A percentile compares a stretch with the other conserved stretches of the same genome.
Evolutionary conservation across 805 yeast genomes (phyloP).

Genomic region (Yamadazyma kitorensis): DNA sequence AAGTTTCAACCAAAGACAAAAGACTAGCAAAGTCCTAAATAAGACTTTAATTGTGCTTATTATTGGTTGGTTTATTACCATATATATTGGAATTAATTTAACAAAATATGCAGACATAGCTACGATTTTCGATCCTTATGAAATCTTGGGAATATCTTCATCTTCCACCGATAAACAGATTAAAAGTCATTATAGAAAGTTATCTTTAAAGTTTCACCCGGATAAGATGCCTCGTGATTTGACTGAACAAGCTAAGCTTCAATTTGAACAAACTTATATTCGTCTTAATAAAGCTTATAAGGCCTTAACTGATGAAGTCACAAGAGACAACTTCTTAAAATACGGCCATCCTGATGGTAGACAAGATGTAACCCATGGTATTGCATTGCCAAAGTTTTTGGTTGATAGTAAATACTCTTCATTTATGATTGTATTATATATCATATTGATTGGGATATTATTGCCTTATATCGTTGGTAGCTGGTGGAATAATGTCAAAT

Average conservation of each 20-base stretch:
- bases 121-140: conserved; percentile 84
- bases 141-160: conserved; percentile 68
- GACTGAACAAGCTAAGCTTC: conserved; percentile 51
- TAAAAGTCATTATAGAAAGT: conserved; percentile 78
- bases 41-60: conserved; percentile 29
- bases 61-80: conserved; percentile 62
- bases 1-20: conserved; percentile 25
- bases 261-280: conserved; percentile 73
- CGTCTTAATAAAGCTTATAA: conserved; percentile 88
- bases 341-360: conserved; percentile 99
- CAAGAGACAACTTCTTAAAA: conserved; percentile 74
- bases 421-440: conserved; percentile 59
- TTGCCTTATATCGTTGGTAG: conserved; percentile 77
- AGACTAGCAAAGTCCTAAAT: conserved; percentile 36
- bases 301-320: conserved; percentile 86
- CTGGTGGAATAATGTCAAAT: conserved; percentile 88
- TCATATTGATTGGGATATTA: conserved; percentile 68
- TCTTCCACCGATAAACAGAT: conserved; percentile 72
- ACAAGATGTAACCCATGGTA: conserved; percentile 84
- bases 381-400: conserved; percentile 89
- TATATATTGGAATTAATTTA: conserved; percentile 33
- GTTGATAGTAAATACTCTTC: conserved; percentile 80
- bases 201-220: conserved; percentile 88
- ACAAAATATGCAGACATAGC: conserved; percentile 45
- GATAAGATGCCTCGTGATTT: conserved; percentile 76